A percentile compares a stretch with the other conserved stretches of the same genome.
phyloP scores from a whole-genome alignment of 2,329 filamentous ascomycete species.

The Sporothrix globosa region DNA sequence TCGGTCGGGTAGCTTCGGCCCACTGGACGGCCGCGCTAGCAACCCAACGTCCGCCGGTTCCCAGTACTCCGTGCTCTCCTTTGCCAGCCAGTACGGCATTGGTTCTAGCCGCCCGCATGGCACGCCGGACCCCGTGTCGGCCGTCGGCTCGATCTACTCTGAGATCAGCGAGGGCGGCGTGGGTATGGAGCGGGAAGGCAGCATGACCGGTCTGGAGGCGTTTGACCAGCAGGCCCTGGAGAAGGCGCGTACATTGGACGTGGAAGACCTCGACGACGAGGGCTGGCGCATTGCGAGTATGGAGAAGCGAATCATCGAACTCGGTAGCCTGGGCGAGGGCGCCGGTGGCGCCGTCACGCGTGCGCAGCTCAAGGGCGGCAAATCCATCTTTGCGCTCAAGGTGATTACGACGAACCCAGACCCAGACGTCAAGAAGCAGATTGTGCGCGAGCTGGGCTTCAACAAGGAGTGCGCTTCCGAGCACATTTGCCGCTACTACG shows the following conservation, averaged over 20 bases:
- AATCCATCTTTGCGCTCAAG: slow-evolving; percentile 95
- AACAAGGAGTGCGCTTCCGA: slow-evolving; percentile 97
- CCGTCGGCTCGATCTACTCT: slow-evolving; percentile 82
- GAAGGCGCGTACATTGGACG: slow-evolving; percentile 80
- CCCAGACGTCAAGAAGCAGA: slow-evolving; percentile 97
- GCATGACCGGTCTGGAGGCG: slow-evolving; percentile 73
- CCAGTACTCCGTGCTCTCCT: slow-evolving; percentile 80
- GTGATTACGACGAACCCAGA: slow-evolving; percentile 98
- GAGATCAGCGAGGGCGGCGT: slow-evolving; percentile 75
- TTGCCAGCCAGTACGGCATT: slow-evolving; percentile 73
- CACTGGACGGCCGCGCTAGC: slow-evolving; percentile 73
- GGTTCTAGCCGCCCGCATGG: slow-evolving; percentile 66
- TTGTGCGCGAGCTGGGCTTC: slow-evolving; percentile 92
- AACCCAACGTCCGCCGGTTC: slow-evolving; percentile 87
- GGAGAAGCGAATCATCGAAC: slow-evolving; percentile 82
- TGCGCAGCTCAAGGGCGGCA: slow-evolving; percentile 85
- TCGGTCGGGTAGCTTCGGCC: slow-evolving; percentile 80
- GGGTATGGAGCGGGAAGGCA: slow-evolving; percentile 81
- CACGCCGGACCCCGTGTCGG: slow-evolving; percentile 83
- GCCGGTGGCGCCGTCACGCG: slow-evolving; percentile 94
- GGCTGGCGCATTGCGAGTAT: slow-evolving; percentile 92
- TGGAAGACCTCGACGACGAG: slow-evolving; percentile 92
- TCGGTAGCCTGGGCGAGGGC: slow-evolving; percentile 89
- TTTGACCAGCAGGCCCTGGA: slow-evolving; percentile 82
- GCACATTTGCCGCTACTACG: slow-evolving; percentile 97